A percentile compares a stretch with the other conserved stretches of the same genome.
These are phyloP conservation scores for Arabidopsis thaliana DNA, from an alignment of 345 rosid species.

Conservation along the genomic window DNA sequence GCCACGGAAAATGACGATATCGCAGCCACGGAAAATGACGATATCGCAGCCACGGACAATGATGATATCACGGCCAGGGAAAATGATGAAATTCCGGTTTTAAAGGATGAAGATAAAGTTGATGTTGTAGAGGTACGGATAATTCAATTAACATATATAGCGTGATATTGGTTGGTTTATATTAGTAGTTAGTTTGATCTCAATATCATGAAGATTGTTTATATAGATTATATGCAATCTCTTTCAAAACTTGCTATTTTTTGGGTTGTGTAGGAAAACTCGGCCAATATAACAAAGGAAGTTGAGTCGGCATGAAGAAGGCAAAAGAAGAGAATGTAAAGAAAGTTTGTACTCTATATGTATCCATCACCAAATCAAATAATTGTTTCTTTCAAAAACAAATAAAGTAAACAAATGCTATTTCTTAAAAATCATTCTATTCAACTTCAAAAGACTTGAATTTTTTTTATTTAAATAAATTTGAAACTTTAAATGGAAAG, in stretches of 20 bases:
- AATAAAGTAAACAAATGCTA: background rate
- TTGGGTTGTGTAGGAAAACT: constrained; percentile 27
- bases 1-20: background rate
- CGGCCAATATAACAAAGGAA: constrained; percentile 20
- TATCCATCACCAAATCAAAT: background rate
- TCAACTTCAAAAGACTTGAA: background rate
- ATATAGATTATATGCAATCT: background rate
- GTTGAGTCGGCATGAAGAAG: constrained; percentile 35
- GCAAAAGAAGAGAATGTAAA: background rate
- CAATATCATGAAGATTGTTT: background rate
- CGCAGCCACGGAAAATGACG: background rate
- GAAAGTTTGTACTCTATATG: background rate
- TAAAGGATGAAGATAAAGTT: constrained; percentile 14
- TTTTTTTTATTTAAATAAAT: constrained; percentile 6
- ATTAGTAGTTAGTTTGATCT: background rate
- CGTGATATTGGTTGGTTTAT: background rate
- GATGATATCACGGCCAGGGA: background rate
- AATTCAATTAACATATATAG: background rate
- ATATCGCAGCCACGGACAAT: background rate
- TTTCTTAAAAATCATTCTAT: background rate
- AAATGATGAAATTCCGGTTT: constrained; percentile 6
- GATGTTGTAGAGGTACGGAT: constrained; percentile 30
- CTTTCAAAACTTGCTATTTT: background rate
- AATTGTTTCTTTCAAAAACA: background rate
- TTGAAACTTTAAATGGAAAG: background rate